phyloP scores from a whole-genome alignment of 2,329 filamentous ascomycete species.

The Verticillium klebahnii region DNA sequence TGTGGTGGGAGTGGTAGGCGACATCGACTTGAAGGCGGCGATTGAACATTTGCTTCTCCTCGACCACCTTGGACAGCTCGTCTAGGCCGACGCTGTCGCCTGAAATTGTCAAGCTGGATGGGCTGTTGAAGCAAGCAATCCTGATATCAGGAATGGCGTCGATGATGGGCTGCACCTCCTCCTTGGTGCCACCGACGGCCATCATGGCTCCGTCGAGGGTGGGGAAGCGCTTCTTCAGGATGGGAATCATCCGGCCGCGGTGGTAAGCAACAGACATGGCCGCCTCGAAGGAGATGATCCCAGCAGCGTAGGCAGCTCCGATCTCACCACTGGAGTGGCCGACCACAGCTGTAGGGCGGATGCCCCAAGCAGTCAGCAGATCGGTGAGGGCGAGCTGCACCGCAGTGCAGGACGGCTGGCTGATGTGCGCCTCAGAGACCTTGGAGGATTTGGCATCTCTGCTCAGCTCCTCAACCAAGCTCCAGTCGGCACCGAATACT shows the following conservation, averaged over 20 bases:
- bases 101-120: constrained; percentile 21
- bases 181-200: constrained; percentile 28
- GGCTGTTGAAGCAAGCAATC: constrained; percentile 25
- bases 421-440: constrained; percentile 16
- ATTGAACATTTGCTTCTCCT: constrained; percentile 23
- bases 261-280: constrained; percentile 34
- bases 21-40: constrained; percentile 30
- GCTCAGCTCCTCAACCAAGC: constrained; percentile 15
- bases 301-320: constrained; percentile 36
- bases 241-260: constrained; percentile 24
- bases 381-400: constrained; percentile 36
- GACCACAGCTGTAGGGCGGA: constrained; percentile 28
- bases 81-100: constrained; percentile 17
- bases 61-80: constrained; percentile 20
- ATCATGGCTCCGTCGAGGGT: constrained; percentile 25
- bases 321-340: constrained; percentile 42
- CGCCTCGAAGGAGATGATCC: constrained; percentile 25
- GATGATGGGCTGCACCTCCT: constrained; percentile 22
- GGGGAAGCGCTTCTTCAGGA: constrained; percentile 13
- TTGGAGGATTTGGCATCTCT: constrained; percentile 6
- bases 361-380: constrained; percentile 23
- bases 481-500: not conserved
- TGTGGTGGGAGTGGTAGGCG: constrained; percentile 36
- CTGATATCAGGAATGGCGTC: constrained; percentile 14
- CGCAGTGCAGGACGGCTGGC: constrained; percentile 28